Evolutionary conservation across 768 basidiomycete species (phyloP).

Genomic region (Auricularia sp.): DNA sequence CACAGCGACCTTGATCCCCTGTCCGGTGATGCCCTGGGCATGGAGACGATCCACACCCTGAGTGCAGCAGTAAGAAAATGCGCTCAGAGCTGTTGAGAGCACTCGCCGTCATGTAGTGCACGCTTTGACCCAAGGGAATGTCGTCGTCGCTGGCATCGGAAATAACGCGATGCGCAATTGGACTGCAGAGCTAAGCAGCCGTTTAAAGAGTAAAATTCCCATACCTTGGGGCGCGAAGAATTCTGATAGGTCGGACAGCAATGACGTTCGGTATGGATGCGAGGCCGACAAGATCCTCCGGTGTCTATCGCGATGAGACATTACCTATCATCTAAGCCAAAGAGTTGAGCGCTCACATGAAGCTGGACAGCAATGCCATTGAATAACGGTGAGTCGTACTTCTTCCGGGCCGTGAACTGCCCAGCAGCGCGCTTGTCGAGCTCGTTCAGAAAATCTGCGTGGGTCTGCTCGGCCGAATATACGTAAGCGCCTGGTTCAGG

Average conservation of each 20-base stretch:
- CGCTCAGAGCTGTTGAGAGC: background rate
- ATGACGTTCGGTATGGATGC: background rate
- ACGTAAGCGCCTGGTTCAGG: background rate
- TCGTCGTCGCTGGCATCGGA: background rate
- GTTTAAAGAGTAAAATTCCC: background rate
- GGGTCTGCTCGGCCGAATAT: background rate
- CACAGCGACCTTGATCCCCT: slow-evolving; percentile 61
- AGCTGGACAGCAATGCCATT: background rate
- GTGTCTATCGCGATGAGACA: background rate
- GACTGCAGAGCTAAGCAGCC: background rate
- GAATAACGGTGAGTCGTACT: background rate
- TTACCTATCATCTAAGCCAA: background rate
- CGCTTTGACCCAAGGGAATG: background rate
- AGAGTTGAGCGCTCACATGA: background rate
- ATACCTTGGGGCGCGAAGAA: background rate
- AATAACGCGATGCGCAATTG: background rate
- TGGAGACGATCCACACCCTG: slow-evolving; percentile 56
- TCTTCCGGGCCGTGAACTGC: background rate
- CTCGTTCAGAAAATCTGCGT: background rate
- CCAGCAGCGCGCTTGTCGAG: background rate
- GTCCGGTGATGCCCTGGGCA: slow-evolving; percentile 49
- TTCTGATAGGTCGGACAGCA: slow-evolving; percentile 1
- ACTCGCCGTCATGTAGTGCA: slow-evolving; percentile 6
- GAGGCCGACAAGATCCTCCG: slow-evolving; percentile 4
- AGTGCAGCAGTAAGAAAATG: background rate